Evolutionary conservation across 495 filamentous ascomycete species (phyloP).

Genomic region (Aspergillus saccharolyticus): DNA sequence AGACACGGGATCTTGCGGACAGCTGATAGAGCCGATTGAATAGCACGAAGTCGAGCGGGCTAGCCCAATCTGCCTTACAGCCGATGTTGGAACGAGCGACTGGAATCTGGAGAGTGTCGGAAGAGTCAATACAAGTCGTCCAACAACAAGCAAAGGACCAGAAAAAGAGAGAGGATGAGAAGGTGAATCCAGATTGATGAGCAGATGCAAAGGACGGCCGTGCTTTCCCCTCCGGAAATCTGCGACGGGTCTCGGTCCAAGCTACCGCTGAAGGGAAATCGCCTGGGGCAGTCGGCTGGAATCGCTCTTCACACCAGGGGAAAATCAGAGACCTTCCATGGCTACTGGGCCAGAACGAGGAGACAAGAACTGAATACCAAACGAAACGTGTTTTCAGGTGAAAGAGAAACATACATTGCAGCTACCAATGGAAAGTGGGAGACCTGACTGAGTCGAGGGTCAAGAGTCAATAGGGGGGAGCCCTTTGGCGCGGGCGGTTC

Average conservation of each 20-base stretch:
- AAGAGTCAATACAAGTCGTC: conserved; percentile 10
- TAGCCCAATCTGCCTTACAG: no score
- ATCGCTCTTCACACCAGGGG: background rate
- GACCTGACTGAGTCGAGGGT: conserved; percentile 2
- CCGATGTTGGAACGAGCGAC: conserved; percentile 7
- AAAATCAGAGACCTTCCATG: background rate
- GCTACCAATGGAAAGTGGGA: background rate
- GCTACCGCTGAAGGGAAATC: background rate
- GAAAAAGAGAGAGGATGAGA: no score
- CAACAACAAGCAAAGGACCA: no score
- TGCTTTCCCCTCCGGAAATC: conserved; percentile 1
- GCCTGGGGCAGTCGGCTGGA: no score
- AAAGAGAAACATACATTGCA: background rate
- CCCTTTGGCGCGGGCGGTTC: conserved; percentile 7
- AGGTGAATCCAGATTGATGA: no score
- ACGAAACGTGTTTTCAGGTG: background rate
- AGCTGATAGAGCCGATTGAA: background rate
- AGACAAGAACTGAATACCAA: background rate
- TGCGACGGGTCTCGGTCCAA: no score
- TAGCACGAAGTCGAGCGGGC: background rate
- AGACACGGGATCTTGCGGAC: background rate
- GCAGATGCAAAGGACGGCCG: background rate
- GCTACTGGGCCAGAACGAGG: background rate
- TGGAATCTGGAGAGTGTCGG: background rate
- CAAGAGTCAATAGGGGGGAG: background rate